phyloP scores from a whole-genome alignment of 2,329 filamentous ascomycete species.

The Neurospora sp. region DNA sequence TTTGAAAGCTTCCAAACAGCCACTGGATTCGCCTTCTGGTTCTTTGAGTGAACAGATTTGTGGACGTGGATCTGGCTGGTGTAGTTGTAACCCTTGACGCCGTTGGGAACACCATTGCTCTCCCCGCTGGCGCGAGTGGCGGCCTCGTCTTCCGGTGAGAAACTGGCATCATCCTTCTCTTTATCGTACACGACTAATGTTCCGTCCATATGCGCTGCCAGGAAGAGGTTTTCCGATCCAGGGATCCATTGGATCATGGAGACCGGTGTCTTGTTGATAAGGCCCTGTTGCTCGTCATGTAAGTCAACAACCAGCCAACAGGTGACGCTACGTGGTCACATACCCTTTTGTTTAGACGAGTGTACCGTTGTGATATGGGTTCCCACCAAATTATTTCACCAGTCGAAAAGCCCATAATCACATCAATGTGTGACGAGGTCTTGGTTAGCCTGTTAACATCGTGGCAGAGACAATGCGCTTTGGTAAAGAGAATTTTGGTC shows the following conservation, averaged over 20 bases:
- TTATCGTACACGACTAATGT: constrained; percentile 92
- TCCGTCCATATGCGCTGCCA: constrained; percentile 88
- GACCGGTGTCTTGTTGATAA: constrained; percentile 78
- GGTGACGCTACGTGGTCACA: background rate
- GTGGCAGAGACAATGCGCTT: constrained; percentile 89
- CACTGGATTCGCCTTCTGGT: constrained; percentile 88
- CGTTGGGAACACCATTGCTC: constrained; percentile 29
- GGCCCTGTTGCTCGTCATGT: constrained; percentile 40
- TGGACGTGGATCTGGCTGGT: constrained; percentile 56
- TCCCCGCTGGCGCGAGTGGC: constrained; percentile 61
- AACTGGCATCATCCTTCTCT: constrained; percentile 81
- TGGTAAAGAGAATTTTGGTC: constrained; percentile 94
- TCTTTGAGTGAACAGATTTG: constrained; percentile 89
- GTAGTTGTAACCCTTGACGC: constrained; percentile 26
- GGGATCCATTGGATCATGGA: constrained; percentile 89
- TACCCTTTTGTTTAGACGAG: constrained; percentile 83
- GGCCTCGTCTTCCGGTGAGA: constrained; percentile 57
- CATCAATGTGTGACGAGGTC: constrained; percentile 68
- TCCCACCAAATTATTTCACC: constrained; percentile 99
- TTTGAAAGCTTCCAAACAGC: constrained; percentile 89
- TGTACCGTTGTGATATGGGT: constrained; percentile 91
- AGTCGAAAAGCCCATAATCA: constrained; percentile 92
- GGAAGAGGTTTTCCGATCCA: constrained; percentile 83
- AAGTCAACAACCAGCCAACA: background rate
- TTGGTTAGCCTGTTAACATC: constrained; percentile 84